phyloP scores from a whole-genome alignment of 2,329 filamentous ascomycete genomes.

The Dothiorella sarmentorum region DNA sequence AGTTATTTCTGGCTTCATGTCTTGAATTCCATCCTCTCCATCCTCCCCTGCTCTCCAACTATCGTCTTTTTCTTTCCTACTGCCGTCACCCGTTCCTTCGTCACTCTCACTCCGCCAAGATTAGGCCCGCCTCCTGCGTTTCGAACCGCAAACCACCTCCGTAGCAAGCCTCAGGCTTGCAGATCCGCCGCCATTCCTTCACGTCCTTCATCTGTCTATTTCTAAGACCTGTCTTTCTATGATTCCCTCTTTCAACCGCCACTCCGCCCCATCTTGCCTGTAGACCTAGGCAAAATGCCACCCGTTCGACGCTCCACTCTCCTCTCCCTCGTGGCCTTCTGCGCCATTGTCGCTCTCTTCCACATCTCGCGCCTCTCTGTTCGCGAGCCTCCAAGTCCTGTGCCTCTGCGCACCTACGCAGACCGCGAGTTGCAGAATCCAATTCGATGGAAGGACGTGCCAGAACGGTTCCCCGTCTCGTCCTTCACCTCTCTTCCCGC shows the following conservation, averaged over 20 bases:
- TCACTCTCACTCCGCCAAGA: background rate
- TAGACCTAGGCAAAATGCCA: conserved; percentile 26
- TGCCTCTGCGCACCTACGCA: conserved; percentile 25
- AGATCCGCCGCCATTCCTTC: background rate
- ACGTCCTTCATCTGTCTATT: background rate
- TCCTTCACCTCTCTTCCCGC: conserved; percentile 33
- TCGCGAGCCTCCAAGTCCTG: conserved; percentile 24
- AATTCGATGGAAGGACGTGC: conserved; percentile 33
- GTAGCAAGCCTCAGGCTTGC: background rate
- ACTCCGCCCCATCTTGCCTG: background rate
- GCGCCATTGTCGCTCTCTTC: conserved; percentile 32
- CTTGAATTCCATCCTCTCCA: background rate
- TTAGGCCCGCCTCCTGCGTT: background rate
- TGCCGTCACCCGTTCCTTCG: background rate
- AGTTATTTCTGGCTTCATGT: conserved; percentile 8
- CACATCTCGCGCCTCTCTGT: conserved; percentile 25
- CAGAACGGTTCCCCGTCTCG: conserved; percentile 30
- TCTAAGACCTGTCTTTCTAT: conserved; percentile 1
- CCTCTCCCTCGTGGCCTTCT: conserved; percentile 26
- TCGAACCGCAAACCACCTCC: background rate
- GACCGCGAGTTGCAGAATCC: conserved; percentile 27
- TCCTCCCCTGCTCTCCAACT: background rate
- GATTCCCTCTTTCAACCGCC: background rate
- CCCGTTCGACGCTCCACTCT: conserved; percentile 30
- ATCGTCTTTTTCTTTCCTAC: background rate